These are phyloP conservation scores for Cephaloascus albidus DNA, from an alignment of 805 yeast species.

Conservation along the genomic window DNA sequence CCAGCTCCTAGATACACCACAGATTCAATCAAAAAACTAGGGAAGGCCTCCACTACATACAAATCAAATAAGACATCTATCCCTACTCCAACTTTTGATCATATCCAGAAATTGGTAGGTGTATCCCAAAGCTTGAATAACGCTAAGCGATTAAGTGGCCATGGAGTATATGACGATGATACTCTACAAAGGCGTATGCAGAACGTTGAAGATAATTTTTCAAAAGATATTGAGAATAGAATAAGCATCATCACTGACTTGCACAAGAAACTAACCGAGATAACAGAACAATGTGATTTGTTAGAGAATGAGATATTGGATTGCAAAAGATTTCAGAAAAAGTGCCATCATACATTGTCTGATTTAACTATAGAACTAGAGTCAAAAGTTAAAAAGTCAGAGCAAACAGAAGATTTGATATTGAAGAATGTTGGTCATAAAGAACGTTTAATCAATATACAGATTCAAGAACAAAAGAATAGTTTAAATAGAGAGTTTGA, in stretches of 20 bases:
- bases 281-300: constrained; percentile 5
- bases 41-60: neutral
- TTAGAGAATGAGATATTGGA: constrained; percentile 6
- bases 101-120: constrained; percentile 1
- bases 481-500: constrained; percentile 16
- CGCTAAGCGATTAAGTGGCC: neutral
- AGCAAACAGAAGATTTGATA: constrained; percentile 14
- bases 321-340: constrained; percentile 4
- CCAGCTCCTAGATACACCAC: constrained; percentile 1
- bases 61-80: neutral
- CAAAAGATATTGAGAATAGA: neutral
- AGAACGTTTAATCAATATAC: constrained; percentile 17
- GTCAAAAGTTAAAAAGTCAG: constrained; percentile 8
- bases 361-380: constrained; percentile 2
- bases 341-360: constrained; percentile 2
- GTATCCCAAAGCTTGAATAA: neutral
- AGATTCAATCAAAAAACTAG: neutral
- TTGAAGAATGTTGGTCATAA: constrained; percentile 17
- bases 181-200: neutral
- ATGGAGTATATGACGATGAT: neutral
- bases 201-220: neutral
- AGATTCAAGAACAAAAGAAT: constrained; percentile 19
- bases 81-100: neutral
- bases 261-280: constrained; percentile 3
- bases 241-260: neutral